phyloP scores from a whole-genome alignment of 306 rosid species.

The Inga laurina region DNA sequence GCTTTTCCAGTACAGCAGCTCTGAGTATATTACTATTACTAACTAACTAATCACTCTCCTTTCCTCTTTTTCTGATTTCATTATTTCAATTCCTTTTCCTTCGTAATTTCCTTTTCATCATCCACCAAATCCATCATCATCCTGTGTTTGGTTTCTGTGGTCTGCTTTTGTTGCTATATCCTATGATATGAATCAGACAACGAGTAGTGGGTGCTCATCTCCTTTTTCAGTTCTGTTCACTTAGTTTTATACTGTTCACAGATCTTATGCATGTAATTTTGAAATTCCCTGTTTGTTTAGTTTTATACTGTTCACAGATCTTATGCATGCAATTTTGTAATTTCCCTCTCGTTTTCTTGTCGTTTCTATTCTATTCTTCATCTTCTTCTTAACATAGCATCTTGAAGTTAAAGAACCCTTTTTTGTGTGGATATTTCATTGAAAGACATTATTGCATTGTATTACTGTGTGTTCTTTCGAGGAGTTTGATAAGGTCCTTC shows the following conservation, averaged over 20 bases:
- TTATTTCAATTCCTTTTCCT: not conserved
- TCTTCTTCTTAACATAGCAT: not conserved
- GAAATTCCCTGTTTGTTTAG: not conserved
- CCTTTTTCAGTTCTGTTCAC: not conserved
- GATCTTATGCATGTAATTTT: not conserved
- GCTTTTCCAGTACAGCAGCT: slow-evolving; percentile 75
- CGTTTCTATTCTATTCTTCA: not conserved
- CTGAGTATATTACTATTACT: slow-evolving; percentile 35
- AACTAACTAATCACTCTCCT: not conserved
- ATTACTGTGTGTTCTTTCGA: not conserved
- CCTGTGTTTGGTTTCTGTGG: not conserved
- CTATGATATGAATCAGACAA: not conserved
- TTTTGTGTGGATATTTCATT: not conserved
- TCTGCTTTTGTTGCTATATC: not conserved
- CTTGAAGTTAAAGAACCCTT: not conserved
- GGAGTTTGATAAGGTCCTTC: not conserved
- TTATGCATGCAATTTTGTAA: not conserved
- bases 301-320: not conserved
- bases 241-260: not conserved
- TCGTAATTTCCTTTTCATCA: not conserved
- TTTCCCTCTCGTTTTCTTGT: not conserved
- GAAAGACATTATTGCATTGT: not conserved
- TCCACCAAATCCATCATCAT: not conserved
- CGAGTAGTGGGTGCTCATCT: not conserved
- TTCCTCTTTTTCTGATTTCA: not conserved